phyloP scores from a whole-genome alignment of 805 yeast genomes.

The Yamadazyma sp. region DNA sequence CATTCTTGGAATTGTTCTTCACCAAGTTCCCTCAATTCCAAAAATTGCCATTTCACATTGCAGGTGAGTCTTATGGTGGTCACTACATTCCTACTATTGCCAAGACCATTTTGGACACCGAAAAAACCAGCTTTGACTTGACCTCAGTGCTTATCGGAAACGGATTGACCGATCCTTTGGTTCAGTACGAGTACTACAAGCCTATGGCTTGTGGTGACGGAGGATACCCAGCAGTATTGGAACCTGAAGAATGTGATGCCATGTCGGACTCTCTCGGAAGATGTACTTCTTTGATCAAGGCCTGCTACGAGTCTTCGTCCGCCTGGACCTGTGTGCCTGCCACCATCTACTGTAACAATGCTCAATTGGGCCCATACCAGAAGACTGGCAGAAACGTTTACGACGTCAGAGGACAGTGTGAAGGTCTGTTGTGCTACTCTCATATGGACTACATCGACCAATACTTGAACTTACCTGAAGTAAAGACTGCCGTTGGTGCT shows the following conservation, averaged over 20 bases:
- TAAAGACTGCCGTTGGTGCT: slow-evolving; percentile 82
- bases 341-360: slow-evolving; percentile 81
- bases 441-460: slow-evolving; percentile 71
- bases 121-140: slow-evolving; percentile 49
- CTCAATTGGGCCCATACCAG: slow-evolving; percentile 78
- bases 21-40: slow-evolving; percentile 34
- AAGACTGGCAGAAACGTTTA: slow-evolving; percentile 87
- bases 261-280: slow-evolving; percentile 67
- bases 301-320: slow-evolving; percentile 74
- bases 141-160: slow-evolving; percentile 87
- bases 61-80: slow-evolving; percentile 49
- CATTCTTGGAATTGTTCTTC: slow-evolving; percentile 38
- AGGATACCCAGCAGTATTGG: slow-evolving; percentile 73
- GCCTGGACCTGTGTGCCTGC: slow-evolving; percentile 92
- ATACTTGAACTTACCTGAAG: slow-evolving; percentile 75
- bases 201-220: slow-evolving; percentile 96
- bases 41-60: slow-evolving; percentile 33
- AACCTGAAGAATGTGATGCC: slow-evolving; percentile 64
- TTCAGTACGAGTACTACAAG: slow-evolving; percentile 75
- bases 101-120: slow-evolving; percentile 41
- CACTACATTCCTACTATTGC: slow-evolving; percentile 49
- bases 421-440: slow-evolving; percentile 76
- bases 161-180: slow-evolving; percentile 83
- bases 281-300: slow-evolving; percentile 70
- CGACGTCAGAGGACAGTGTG: slow-evolving; percentile 82